phyloP scores from a whole-genome alignment of 73 alveolate genomes.

The Paramecium bursaria region DNA sequence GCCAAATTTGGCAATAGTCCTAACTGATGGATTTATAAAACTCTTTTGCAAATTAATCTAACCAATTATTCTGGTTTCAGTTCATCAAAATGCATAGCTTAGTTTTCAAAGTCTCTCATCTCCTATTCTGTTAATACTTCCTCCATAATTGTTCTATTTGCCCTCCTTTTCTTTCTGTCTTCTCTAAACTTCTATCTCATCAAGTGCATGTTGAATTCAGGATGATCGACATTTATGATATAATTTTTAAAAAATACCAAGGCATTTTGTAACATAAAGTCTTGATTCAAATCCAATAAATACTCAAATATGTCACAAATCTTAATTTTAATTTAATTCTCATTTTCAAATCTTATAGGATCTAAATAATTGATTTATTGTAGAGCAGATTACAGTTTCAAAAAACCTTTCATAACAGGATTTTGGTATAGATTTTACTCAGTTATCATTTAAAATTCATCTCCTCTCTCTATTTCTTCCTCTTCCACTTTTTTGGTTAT shows the following conservation, averaged over 20 bases:
- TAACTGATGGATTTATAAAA: background rate
- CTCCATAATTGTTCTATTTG: constrained; percentile 12
- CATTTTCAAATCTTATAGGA: constrained; percentile 25
- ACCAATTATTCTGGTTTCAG: background rate
- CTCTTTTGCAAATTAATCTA: background rate
- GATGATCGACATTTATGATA: constrained; percentile 5
- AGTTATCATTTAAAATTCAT: constrained; percentile 26
- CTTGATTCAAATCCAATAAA: constrained; percentile 63
- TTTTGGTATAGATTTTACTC: constrained; percentile 31
- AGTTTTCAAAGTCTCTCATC: background rate
- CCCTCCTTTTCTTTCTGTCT: constrained; percentile 28
- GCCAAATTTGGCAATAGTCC: constrained; percentile 60
- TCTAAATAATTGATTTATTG: constrained; percentile 53
- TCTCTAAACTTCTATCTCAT: background rate
- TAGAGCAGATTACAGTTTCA: constrained; percentile 16
- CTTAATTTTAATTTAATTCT: constrained; percentile 57
- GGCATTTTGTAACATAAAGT: constrained; percentile 52
- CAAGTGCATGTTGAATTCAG: background rate
- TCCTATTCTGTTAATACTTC: background rate
- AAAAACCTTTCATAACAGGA: constrained; percentile 64
- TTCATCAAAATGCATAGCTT: background rate
- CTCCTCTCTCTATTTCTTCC: constrained; percentile 38
- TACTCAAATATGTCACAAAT: constrained; percentile 62
- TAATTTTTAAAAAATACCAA: constrained; percentile 47
- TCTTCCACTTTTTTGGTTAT: constrained; percentile 45